Conservation (phyloP, 768 basidiomycete species). For the Leucosporidium scottii region DNA sequence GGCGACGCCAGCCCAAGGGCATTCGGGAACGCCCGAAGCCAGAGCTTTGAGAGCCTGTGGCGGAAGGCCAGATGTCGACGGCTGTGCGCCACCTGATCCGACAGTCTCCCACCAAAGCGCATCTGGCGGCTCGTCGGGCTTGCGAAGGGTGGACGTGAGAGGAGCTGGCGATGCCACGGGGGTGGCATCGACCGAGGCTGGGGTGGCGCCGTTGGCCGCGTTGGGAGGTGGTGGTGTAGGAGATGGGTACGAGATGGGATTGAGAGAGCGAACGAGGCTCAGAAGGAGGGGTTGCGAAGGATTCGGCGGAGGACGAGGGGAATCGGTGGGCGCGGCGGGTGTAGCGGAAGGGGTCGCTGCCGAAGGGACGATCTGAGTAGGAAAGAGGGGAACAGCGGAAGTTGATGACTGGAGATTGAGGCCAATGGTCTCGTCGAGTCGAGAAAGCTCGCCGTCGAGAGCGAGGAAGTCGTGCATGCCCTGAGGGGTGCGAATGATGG, state of each 20-base stretch:
- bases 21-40: not conserved
- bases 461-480: constrained; percentile 25
- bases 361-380: not conserved
- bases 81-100: not conserved
- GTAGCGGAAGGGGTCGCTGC: not conserved
- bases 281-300: constrained; percentile 4
- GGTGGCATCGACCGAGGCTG: not conserved
- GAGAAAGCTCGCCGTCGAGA: constrained; percentile 28
- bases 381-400: constrained; percentile 7
- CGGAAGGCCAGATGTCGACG: too few relatives aligned
- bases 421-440: constrained; percentile 17
- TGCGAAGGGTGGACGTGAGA: not conserved
- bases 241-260: not conserved
- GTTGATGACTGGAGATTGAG: not conserved
- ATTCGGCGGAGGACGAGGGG: not conserved
- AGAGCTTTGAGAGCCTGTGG: not conserved
- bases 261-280: constrained; percentile 14
- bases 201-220: too few relatives aligned
- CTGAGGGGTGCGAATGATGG: constrained; percentile 27
- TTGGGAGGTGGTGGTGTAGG: too few relatives aligned
- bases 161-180: not conserved
- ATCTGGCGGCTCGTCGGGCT: constrained; percentile 22
- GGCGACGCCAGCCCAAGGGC: not conserved
- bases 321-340: not conserved
- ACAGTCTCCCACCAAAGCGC: constrained; percentile 33